phyloP scores from a whole-genome alignment of 2,329 filamentous ascomycete genomes.

The Colletotrichum sp. region DNA sequence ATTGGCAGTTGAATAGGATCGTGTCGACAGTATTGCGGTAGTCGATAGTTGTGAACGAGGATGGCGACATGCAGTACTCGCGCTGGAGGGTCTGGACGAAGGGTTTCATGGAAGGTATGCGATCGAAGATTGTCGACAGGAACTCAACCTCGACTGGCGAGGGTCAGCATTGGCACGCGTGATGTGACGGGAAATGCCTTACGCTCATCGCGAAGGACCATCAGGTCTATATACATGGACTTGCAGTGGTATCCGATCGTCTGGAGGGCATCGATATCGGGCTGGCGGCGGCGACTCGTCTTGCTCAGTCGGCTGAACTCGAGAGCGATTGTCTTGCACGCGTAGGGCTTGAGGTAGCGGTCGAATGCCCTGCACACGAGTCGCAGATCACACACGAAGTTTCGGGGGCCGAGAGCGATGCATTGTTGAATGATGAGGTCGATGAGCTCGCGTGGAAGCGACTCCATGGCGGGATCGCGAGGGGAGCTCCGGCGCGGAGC shows the following conservation, averaged over 20 bases:
- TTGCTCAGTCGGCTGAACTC: slow-evolving; percentile 54
- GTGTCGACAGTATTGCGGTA: slow-evolving; percentile 45
- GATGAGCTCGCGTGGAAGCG: slow-evolving; percentile 53
- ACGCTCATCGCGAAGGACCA: slow-evolving; percentile 58
- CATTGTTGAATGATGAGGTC: slow-evolving; percentile 49
- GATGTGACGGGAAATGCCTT: neutral
- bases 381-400: slow-evolving; percentile 47
- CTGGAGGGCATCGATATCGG: slow-evolving; percentile 45
- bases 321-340: slow-evolving; percentile 52
- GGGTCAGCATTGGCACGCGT: neutral
- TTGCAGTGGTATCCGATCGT: slow-evolving; percentile 52
- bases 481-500: neutral
- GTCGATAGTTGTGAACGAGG: slow-evolving; percentile 54
- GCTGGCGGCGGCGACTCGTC: slow-evolving; percentile 34
- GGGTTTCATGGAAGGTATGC: slow-evolving; percentile 48
- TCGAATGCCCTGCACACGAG: slow-evolving; percentile 56
- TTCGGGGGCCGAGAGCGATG: slow-evolving; percentile 47
- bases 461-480: slow-evolving; percentile 41
- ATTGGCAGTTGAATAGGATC: slow-evolving; percentile 49
- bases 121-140: slow-evolving; percentile 49
- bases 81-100: slow-evolving; percentile 48
- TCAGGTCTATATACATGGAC: slow-evolving; percentile 56
- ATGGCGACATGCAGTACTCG: slow-evolving; percentile 52
- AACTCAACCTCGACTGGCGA: slow-evolving; percentile 51
- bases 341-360: slow-evolving; percentile 47